phyloP scores from a whole-genome alignment of 2,329 filamentous ascomycete species.

The Aureobasidium leucospermi region DNA sequence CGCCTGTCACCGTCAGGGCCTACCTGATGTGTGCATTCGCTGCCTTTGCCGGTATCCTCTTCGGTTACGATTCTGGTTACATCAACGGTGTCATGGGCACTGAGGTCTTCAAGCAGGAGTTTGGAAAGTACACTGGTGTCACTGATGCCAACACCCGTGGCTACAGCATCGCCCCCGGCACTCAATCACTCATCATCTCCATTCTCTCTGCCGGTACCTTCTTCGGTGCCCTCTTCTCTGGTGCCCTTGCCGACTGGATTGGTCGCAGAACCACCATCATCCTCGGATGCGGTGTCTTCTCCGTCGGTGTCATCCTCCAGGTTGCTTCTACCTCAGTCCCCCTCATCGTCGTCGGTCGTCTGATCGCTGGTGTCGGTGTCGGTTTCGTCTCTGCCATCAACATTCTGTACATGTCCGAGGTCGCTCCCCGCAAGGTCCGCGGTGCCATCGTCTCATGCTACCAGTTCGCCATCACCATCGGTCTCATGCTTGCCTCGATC shows the following conservation, averaged over 20 bases:
- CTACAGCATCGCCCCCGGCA: conserved; percentile 24
- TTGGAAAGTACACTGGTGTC: conserved; percentile 19
- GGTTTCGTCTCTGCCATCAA: conserved; percentile 61
- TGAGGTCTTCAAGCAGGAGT: conserved; percentile 38
- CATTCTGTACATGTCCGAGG: conserved; percentile 39
- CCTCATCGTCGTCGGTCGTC: conserved; percentile 62
- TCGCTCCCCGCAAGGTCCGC: conserved; percentile 58
- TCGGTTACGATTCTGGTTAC: conserved; percentile 53
- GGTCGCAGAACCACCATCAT: conserved; percentile 61
- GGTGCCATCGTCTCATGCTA: conserved; percentile 73
- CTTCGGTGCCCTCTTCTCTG: conserved; percentile 57
- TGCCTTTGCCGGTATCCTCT: conserved; percentile 54
- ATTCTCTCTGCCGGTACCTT: conserved; percentile 73
- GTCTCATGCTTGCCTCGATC: conserved; percentile 66
- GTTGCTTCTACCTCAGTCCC: conserved; percentile 53
- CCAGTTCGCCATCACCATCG: conserved; percentile 77
- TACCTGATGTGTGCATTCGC: conserved; percentile 56
- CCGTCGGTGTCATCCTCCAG: conserved; percentile 48
- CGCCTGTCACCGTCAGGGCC: conserved; percentile 37
- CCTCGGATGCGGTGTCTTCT: conserved; percentile 55
- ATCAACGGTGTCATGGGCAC: conserved; percentile 47
- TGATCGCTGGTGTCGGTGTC: conserved; percentile 68
- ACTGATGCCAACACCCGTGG: conserved; percentile 17
- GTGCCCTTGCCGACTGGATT: conserved; percentile 55
- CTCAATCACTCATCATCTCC: conserved; percentile 59